A percentile compares a stretch with the other conserved stretches of the same genome.
Conservation (phyloP, 179 eudicot species). For the Carnegiea gigantea region DNA sequence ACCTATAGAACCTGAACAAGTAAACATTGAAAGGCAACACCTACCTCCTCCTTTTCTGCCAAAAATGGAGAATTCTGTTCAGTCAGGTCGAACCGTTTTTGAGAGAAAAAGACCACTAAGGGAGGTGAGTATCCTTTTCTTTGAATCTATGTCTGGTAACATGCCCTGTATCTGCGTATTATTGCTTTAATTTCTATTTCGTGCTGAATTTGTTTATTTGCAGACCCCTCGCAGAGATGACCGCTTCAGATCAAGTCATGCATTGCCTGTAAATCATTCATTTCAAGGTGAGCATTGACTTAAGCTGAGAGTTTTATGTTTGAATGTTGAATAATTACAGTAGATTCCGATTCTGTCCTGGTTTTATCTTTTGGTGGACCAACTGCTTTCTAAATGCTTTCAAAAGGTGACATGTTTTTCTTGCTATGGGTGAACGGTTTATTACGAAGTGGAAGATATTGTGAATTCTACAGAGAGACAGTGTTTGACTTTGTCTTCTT, state of each 20-base stretch:
- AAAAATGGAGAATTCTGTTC: slow-evolving; percentile 49
- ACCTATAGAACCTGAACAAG: slow-evolving; percentile 48
- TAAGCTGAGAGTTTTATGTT: neutral
- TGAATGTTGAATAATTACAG: neutral
- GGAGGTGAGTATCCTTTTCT: slow-evolving; percentile 54
- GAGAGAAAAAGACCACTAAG: slow-evolving; percentile 63
- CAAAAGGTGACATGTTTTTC: neutral
- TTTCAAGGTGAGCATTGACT: slow-evolving; percentile 54
- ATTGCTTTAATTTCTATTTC: neutral
- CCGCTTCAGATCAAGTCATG: slow-evolving; percentile 49
- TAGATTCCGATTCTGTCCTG: neutral
- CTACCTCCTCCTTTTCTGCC: slow-evolving; percentile 62
- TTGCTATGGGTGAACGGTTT: neutral
- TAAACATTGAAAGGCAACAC: slow-evolving; percentile 53
- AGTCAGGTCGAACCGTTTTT: slow-evolving; percentile 49
- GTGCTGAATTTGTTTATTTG: slow-evolving; percentile 22
- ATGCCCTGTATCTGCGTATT: neutral
- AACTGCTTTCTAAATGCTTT: neutral
- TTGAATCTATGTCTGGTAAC: neutral
- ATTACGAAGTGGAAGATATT: neutral
- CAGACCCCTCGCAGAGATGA: slow-evolving; percentile 81
- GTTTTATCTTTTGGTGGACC: neutral
- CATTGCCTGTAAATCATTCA: slow-evolving; percentile 45
- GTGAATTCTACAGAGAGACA: neutral
- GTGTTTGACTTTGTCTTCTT: neutral